Evolutionary conservation across 768 basidiomycete genomes (phyloP), one percentile per base, ranked within the genome.

Genomic region (Sarcomyxa edulis): DNA sequence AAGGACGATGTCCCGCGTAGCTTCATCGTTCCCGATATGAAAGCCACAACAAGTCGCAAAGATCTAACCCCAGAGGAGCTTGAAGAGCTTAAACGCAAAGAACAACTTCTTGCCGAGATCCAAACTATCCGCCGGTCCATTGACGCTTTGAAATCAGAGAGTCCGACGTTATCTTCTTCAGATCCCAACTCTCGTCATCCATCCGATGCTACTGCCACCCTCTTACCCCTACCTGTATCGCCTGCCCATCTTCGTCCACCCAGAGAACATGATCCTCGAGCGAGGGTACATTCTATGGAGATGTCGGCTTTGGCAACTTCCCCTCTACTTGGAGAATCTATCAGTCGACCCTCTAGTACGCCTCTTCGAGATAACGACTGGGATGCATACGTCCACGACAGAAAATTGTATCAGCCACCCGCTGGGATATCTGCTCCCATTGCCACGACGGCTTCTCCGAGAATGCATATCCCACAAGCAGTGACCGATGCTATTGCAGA

Each of bases 361-460:
- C 84, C 85, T n/a, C 59, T 85, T 27, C 74, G 72, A 34, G 78
- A 85, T 29, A 70, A 76, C n/a, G 81, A 86, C 47, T 96, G 92
- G 92, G 85, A 94, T 45, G 61, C 73, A 30, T 95, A 96, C 56
- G 72, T 92, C 34, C 79, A 78, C 31, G 88, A 94, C 35, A 76
- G 92, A 39, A 89, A 84, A 53, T 68, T 96, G 11, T 60, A 93
- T 44, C 85, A 88, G 50, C 89, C 90, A 29, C 88, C 89, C 7
- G 72, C 81, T 14, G 87, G 89, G 6, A 72, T 88, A 30, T 76
- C 87, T 11, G 69, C 79, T n/a, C 87, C 89, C 1, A 90, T 92
- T 50, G 62, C 69, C 5, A 78, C 82, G n/a, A 74, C 75, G 6
- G 66, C 73, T 19, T 44, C 66, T 23, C 61, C 68, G 20, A 69